A percentile compares a stretch with the other conserved stretches of the same genome.
phyloP scores from a whole-genome alignment of 495 filamentous ascomycete genomes.

The Hypomontagnella monticulosa region DNA sequence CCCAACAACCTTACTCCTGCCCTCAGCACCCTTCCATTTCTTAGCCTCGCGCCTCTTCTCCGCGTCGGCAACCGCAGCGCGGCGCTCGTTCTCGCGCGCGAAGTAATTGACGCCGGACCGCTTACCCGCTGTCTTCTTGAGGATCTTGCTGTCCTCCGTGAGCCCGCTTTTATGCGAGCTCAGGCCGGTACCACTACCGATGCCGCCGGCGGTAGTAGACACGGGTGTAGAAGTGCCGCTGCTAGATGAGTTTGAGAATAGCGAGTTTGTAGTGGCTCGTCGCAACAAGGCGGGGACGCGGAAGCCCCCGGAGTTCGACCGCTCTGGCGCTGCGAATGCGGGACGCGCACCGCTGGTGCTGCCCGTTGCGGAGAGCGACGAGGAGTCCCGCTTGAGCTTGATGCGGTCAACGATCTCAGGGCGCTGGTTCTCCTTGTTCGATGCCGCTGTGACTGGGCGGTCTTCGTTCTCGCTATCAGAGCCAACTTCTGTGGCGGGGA shows the following conservation, averaged over 20 bases:
- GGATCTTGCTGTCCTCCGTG: constrained; percentile 61
- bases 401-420: constrained; percentile 81
- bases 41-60: constrained; percentile 72
- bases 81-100: constrained; percentile 75
- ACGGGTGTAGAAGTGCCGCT: too few relatives aligned
- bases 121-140: constrained; percentile 74
- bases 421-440: constrained; percentile 56
- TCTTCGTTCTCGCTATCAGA: constrained; percentile 55
- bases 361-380: constrained; percentile 44
- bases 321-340: constrained; percentile 67
- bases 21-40: constrained; percentile 72
- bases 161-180: constrained; percentile 47
- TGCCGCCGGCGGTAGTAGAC: neutral
- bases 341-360: constrained; percentile 51
- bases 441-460: constrained; percentile 36
- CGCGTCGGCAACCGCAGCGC: constrained; percentile 64
- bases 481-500: constrained; percentile 55
- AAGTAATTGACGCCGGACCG: constrained; percentile 78
- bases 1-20: constrained; percentile 54
- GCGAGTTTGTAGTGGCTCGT: constrained; percentile 73
- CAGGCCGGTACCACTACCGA: constrained; percentile 45
- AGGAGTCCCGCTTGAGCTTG: constrained; percentile 71
- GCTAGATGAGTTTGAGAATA: constrained; percentile 45
- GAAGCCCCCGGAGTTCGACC: constrained; percentile 60
- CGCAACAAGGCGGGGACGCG: constrained; percentile 82